Evolutionary conservation across 345 rosid species (phyloP).

Genomic region (Durio zibethinus): DNA sequence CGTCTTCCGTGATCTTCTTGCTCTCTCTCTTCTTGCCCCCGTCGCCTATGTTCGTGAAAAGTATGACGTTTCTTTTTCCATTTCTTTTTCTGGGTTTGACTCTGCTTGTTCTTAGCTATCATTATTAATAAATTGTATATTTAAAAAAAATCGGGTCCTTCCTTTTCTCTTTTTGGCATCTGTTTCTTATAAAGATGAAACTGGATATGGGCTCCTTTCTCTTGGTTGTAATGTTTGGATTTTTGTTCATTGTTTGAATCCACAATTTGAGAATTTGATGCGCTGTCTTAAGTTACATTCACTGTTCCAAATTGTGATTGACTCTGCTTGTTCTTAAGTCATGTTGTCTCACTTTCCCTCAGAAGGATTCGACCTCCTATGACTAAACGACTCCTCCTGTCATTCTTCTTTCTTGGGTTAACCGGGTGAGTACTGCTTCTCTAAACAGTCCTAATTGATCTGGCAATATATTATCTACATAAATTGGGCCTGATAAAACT

Average conservation of each 20-base stretch:
- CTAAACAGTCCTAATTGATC: constrained; percentile 1
- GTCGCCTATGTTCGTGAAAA: constrained; percentile 79
- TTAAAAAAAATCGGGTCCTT: neutral
- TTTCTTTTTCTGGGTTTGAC: neutral
- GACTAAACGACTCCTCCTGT: constrained; percentile 57
- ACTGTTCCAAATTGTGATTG: neutral
- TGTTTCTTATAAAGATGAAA: neutral
- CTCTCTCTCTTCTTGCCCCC: constrained; percentile 83
- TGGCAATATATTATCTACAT: constrained; percentile 14
- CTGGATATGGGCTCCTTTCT: neutral
- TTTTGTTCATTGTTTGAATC: neutral
- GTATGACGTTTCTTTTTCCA: constrained; percentile 27
- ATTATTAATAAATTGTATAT: neutral
- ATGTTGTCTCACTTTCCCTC: constrained; percentile 35
- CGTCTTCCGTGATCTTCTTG: constrained; percentile 84
- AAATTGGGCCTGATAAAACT: constrained; percentile 9
- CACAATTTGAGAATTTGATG: neutral
- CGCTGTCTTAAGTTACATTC: neutral
- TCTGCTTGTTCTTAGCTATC: neutral
- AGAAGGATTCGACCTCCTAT: constrained; percentile 74
- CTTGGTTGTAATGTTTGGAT: neutral
- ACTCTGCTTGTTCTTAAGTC: no score
- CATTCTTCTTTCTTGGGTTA: constrained; percentile 86
- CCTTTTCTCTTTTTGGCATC: neutral
- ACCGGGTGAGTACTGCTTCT: constrained; percentile 55